These are phyloP conservation scores for Meira miltonrushii DNA, from an alignment of 1,284 basidiomycete species.

Conservation along the genomic window DNA sequence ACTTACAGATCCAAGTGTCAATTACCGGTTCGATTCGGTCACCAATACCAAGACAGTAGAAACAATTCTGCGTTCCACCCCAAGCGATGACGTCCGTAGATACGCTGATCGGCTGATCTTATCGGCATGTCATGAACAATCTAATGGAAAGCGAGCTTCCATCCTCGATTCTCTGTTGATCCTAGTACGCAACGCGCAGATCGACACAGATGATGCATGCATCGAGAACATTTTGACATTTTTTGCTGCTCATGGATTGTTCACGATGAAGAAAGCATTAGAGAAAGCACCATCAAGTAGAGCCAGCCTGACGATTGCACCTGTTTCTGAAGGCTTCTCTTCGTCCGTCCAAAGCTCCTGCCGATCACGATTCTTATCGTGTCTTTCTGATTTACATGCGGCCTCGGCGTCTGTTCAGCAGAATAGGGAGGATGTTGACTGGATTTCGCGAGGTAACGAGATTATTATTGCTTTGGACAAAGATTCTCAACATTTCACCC, in stretches of 20 bases:
- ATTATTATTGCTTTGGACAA: constrained; percentile 43
- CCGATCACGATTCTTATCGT: constrained; percentile 67
- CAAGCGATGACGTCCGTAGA: constrained; percentile 67
- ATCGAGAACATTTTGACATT: constrained; percentile 72
- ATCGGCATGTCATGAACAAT: constrained; percentile 22
- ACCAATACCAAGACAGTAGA: constrained; percentile 92
- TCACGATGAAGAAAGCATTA: constrained; percentile 63
- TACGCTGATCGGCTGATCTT: constrained; percentile 67
- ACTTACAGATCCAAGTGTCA: constrained; percentile 78
- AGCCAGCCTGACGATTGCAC: constrained; percentile 57
- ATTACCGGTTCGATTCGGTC: constrained; percentile 80
- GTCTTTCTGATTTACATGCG: constrained; percentile 69
- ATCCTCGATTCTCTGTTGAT: constrained; percentile 77
- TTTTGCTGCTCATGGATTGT: constrained; percentile 76
- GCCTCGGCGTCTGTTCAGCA: constrained; percentile 54
- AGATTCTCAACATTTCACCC: background rate
- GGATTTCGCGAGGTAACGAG: constrained; percentile 68
- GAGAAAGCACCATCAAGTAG: constrained; percentile 59
- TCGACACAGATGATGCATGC: constrained; percentile 77
- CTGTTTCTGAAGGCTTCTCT: constrained; percentile 66
- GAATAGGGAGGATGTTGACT: constrained; percentile 48
- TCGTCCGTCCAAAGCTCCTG: constrained; percentile 66
- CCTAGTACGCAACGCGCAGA: constrained; percentile 70
- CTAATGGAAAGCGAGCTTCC: constrained; percentile 59
- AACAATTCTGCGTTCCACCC: constrained; percentile 71